Evolutionary conservation across 2,329 filamentous ascomycete genomes (phyloP), one percentile per base, ranked within the genome.

Genomic region (Stylonectria norvegica): DNA sequence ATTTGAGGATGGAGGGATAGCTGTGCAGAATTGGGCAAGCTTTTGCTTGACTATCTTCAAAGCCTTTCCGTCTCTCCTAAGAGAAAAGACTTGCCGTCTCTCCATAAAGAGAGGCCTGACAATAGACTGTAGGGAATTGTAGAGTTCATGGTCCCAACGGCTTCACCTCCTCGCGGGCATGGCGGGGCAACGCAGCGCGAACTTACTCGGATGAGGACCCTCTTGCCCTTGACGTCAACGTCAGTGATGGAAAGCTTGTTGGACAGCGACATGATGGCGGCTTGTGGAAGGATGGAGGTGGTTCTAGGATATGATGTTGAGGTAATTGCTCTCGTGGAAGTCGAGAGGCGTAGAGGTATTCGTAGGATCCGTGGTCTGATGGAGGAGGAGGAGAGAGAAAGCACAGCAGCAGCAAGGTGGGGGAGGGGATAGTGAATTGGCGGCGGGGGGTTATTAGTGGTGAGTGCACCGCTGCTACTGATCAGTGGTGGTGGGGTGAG

Each of bases 191-290:
- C 20, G 41, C 36, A 40, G 34, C 42, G 42, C n/a, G 38, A 47
- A 75, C 86, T 69, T 79, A 95, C 93, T 64, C 93, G 86, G 68
- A 98, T 96, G 61, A 98, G 79, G 70, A 97, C 93, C 61, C 90
- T 83, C 83, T 98, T 98, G 81, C 79, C 91, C 82, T 95, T 95
- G 71, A 98, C 79, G 72, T 98, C 90, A 62, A 95, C 84, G 65
- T 98, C 91, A 55, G 83, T 87, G 71, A 98, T 96, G 57, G 89
- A 87, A 61, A 98, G 87, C 81, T 98, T 98, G 81, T 83, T 96
- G 61, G 90, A 87, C 66, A 98, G 88, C 83, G 93, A 97, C 93
- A 98, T 98, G 47, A 61, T 81, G 64, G 51, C 45, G 39, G 42
- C 29, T 36, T 33, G 28, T 34, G 33, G 40, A n/a, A 16, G 25